phyloP scores from a whole-genome alignment of 305 asterid genomes.

The Solanum hybrid region DNA sequence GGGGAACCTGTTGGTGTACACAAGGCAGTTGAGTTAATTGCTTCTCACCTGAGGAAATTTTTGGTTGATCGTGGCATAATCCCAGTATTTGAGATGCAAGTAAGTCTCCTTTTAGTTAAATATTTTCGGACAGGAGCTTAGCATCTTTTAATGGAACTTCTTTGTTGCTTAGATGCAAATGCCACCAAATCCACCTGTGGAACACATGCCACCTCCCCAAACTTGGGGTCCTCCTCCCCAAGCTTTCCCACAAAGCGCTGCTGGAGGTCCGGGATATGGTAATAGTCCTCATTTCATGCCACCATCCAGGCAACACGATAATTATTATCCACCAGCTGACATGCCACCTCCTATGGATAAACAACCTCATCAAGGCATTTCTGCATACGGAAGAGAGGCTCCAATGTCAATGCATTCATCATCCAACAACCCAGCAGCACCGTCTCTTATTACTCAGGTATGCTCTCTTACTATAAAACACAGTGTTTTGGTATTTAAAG shows the following conservation, averaged over 20 bases:
- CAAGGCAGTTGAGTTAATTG: slow-evolving; percentile 78
- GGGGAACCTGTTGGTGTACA: slow-evolving; percentile 83
- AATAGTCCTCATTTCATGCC: slow-evolving; percentile 62
- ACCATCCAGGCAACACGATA: slow-evolving; percentile 73
- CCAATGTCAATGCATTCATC: slow-evolving; percentile 55
- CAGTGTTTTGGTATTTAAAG: not conserved
- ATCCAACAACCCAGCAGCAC: slow-evolving; percentile 48
- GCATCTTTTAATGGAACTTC: slow-evolving; percentile 1
- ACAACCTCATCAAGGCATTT: slow-evolving; percentile 83
- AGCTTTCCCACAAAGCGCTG: slow-evolving; percentile 49
- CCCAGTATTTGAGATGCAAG: slow-evolving; percentile 72
- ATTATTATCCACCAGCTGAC: slow-evolving; percentile 62
- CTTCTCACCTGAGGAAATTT: slow-evolving; percentile 82
- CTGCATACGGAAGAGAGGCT: slow-evolving; percentile 84
- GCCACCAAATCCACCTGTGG: slow-evolving; percentile 55
- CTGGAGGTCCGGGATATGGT: slow-evolving; percentile 64
- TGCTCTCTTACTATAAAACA: not conserved
- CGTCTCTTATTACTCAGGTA: slow-evolving; percentile 85
- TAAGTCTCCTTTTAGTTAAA: slow-evolving; percentile 30
- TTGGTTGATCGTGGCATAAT: slow-evolving; percentile 89
- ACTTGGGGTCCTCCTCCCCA: slow-evolving; percentile 90
- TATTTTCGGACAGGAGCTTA: not conserved
- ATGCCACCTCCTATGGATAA: slow-evolving; percentile 60
- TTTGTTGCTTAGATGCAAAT: slow-evolving; percentile 61
- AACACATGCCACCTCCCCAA: slow-evolving; percentile 68